Base-by-base conservation (phyloP, 345 rosid genomes). In the Lumnitzera littorea region DNA sequence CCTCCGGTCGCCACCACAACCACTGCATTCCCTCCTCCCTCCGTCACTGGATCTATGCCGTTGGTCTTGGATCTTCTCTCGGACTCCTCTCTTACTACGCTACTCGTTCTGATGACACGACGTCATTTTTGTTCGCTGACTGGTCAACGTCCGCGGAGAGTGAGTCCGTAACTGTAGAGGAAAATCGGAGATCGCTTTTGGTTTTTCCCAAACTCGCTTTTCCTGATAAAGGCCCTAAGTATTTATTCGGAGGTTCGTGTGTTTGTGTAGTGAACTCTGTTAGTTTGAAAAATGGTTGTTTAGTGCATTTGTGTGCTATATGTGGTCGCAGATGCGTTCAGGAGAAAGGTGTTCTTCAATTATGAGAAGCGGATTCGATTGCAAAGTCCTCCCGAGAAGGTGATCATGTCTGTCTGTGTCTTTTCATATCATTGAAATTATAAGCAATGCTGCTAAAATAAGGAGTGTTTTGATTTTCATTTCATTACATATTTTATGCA, bases 351-450 rank as follows among this genome's bases (percentile, higher is more conserved):
- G 62, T 94, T 94, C 83, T 94, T 90, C 63, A 88, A 90, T 15
- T 94, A 94, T 61, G 99, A 94, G 85, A 94, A 94, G 78, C 86
- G 99, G 54, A 76, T 94, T n/a, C 74, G 99, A 72, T 59, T 90
- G 64, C 85, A 78, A 56, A 94, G 99, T 71, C 88, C 86, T 25
- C 99, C 99, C 7, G 99, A 94, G 65, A 94, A 94, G 95, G 98
- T 92, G 41, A 65, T 51, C 12, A 17, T 53, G 48, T 50, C 41
- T 43, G 55, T 57, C 24, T 46, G 2, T 64, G 13, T 49, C 9
- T n/a, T 24, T 47, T 49, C 15, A 48, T 54, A 23, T 29, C 16
- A 59, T 54, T 31, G 27, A 3, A 53, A 50, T 14, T 15, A 36
- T 55, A 27, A 27, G 3, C 5, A 27, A 27, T 15, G 41, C 47